Percentiles rank a stretch among this genome's conserved stretches.
phyloP scores from a whole-genome alignment of 2,329 filamentous ascomycete species.

The Anisogramma anomala region DNA sequence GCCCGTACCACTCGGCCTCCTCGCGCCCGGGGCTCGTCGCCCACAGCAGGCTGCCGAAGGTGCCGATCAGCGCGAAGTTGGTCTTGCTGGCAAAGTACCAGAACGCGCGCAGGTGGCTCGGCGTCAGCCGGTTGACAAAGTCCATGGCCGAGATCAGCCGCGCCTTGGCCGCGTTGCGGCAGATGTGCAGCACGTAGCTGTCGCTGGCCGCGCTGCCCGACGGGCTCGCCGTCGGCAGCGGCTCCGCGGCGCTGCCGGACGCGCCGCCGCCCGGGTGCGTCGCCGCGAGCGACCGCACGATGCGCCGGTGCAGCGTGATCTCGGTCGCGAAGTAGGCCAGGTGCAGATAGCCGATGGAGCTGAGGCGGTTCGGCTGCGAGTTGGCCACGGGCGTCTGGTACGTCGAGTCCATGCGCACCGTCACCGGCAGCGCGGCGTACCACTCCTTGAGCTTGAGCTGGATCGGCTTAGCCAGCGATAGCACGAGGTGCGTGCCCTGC shows the following conservation, averaged over 20 bases:
- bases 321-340: constrained; percentile 89
- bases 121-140: constrained; percentile 85
- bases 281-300: constrained; percentile 65
- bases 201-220: constrained; percentile 42
- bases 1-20: constrained; percentile 85
- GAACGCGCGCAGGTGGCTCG: constrained; percentile 76
- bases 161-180: constrained; percentile 85
- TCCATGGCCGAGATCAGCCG: constrained; percentile 94
- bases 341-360: constrained; percentile 67
- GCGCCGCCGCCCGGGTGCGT: constrained; percentile 21
- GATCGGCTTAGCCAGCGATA: constrained; percentile 68
- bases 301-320: constrained; percentile 83
- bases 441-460: constrained; percentile 75
- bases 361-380: constrained; percentile 34
- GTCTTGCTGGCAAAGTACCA: constrained; percentile 85
- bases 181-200: constrained; percentile 80
- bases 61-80: constrained; percentile 90
- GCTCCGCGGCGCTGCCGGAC: constrained; percentile 15
- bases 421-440: constrained; percentile 57
- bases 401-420: constrained; percentile 54
- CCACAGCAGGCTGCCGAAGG: constrained; percentile 82
- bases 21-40: constrained; percentile 78
- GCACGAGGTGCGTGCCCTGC: constrained; percentile 60
- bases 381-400: constrained; percentile 28
- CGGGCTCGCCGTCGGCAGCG: constrained; percentile 13